Conservation (phyloP, 768 basidiomycete species). For the Suillus weaverae region DNA sequence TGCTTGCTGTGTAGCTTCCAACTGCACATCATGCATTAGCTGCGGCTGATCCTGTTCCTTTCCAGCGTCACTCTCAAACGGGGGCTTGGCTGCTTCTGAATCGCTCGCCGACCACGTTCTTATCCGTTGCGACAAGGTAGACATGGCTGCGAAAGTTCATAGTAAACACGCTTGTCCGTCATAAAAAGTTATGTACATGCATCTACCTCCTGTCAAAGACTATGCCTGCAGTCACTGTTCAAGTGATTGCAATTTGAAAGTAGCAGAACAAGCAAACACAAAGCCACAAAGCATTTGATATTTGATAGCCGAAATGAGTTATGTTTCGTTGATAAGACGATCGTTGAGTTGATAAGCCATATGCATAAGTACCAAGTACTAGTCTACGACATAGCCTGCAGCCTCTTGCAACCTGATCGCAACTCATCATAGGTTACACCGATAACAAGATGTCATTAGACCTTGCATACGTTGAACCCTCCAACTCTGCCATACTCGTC, state of each 20-base stretch:
- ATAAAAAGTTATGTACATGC: background rate
- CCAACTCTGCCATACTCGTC: constrained; percentile 55
- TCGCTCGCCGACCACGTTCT: constrained; percentile 26
- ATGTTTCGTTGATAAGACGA: background rate
- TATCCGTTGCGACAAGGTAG: constrained; percentile 31
- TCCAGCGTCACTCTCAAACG: constrained; percentile 9
- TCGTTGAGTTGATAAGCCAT: background rate
- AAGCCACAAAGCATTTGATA: background rate
- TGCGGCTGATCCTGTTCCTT: constrained; percentile 5
- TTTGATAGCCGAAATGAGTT: background rate
- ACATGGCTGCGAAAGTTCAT: background rate
- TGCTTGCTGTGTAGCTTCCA: constrained; percentile 24
- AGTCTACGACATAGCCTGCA: background rate
- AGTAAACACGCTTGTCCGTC: background rate
- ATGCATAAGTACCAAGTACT: background rate
- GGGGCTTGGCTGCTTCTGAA: constrained; percentile 10
- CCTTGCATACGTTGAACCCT: background rate
- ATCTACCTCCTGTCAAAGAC: background rate
- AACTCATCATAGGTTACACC: background rate
- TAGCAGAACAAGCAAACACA: background rate
- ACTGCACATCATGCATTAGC: constrained; percentile 16
- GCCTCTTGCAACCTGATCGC: background rate
- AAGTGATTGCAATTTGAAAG: background rate
- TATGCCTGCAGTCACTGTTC: background rate
- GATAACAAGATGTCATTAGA: background rate